Conservation (phyloP, 2,329 filamentous ascomycete genomes). For the Hypoxylon sp. region DNA sequence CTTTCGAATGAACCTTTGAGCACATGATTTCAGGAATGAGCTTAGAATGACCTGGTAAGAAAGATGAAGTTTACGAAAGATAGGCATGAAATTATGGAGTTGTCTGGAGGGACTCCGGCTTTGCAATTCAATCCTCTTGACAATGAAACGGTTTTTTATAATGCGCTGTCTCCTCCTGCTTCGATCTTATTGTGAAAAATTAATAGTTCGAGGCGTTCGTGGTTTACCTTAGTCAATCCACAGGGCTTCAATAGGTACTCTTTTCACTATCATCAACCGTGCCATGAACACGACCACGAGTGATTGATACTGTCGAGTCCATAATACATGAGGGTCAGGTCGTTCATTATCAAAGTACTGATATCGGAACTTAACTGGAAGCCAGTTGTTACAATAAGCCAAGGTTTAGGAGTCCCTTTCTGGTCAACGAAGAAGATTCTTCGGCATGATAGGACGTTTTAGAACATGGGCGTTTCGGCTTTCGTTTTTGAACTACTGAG, state of each 20-base stretch:
- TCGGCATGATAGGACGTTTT: constrained; percentile 2
- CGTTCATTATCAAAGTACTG: neutral
- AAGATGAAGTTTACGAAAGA: constrained; percentile 48
- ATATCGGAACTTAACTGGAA: constrained; percentile 3
- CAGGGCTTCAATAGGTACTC: neutral
- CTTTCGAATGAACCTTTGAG: constrained; percentile 34
- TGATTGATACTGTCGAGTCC: neutral
- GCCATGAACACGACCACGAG: neutral
- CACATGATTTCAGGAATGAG: constrained; percentile 42
- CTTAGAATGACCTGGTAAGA: constrained; percentile 43
- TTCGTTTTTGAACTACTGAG: neutral
- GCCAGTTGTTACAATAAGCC: neutral
- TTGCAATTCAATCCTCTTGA: constrained; percentile 35
- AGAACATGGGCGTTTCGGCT: constrained; percentile 13
- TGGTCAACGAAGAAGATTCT: neutral
- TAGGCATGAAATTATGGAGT: constrained; percentile 43
- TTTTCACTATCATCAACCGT: neutral
- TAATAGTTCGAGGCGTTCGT: neutral
- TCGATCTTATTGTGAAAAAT: neutral
- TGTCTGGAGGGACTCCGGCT: constrained; percentile 34
- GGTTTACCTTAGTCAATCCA: neutral
- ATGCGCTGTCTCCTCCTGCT: constrained; percentile 23
- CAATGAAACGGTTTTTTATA: constrained; percentile 37
- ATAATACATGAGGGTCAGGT: neutral
- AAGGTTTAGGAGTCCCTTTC: neutral